These are phyloP conservation scores for Elsinoe perseae DNA, from an alignment of 2,329 filamentous ascomycete species.

Conservation along the genomic window DNA sequence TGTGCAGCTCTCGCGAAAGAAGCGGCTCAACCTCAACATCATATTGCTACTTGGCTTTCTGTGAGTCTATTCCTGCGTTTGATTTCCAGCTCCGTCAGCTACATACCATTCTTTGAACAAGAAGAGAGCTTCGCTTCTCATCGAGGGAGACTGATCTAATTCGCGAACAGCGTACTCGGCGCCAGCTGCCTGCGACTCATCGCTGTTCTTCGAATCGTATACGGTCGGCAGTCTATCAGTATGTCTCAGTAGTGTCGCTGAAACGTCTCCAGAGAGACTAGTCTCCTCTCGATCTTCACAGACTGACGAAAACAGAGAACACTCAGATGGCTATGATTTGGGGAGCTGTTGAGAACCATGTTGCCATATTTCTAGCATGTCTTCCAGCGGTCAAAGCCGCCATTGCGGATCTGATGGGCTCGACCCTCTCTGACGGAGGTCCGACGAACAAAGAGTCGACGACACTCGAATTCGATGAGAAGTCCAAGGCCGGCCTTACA, in stretches of 20 bases:
- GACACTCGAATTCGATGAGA: background rate
- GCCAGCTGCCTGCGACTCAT: background rate
- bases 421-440: background rate
- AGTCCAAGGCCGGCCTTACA: background rate
- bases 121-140: background rate
- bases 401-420: background rate
- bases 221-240: background rate
- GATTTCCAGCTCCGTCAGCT: background rate
- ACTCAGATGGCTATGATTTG: constrained; percentile 24
- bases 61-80: constrained; percentile 19
- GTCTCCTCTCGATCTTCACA: background rate
- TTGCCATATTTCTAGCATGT: constrained; percentile 31
- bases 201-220: background rate
- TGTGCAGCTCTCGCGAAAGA: constrained; percentile 27
- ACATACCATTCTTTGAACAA: background rate
- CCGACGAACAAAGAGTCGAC: background rate
- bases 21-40: constrained; percentile 30
- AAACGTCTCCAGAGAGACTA: constrained; percentile 22
- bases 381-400: constrained; percentile 28
- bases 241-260: constrained; percentile 24
- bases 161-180: background rate
- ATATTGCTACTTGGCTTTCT: constrained; percentile 29
- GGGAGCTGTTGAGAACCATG: constrained; percentile 30
- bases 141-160: background rate
- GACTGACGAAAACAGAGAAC: background rate